Percentiles rank a stretch among this genome's conserved stretches.
phyloP scores from a whole-genome alignment of 2,329 filamentous ascomycete species.

The Penicillium sp. region DNA sequence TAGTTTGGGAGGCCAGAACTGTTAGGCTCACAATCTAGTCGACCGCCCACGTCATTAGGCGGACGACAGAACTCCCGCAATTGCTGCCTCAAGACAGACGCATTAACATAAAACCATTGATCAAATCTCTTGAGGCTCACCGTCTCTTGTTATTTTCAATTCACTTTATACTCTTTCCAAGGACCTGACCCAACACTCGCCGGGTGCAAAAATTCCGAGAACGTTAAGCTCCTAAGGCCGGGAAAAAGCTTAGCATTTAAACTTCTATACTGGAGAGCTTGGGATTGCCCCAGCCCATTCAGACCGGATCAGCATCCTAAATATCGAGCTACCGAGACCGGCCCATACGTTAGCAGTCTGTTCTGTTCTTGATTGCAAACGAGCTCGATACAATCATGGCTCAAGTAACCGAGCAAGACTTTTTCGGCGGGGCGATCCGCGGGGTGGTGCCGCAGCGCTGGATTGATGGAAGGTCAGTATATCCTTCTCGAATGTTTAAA shows the following conservation, averaged over 20 bases:
- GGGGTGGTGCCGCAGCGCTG: conserved; percentile 36
- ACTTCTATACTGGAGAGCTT: conserved; percentile 8
- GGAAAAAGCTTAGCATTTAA: conserved; percentile 2
- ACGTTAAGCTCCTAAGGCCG: background rate
- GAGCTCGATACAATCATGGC: conserved; percentile 20
- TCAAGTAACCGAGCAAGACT: conserved; percentile 28
- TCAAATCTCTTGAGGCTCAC: background rate
- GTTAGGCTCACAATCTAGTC: background rate
- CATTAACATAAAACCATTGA: conserved; percentile 4
- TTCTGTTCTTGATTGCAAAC: background rate
- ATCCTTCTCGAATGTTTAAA: background rate
- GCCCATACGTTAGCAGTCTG: background rate
- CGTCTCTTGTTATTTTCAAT: background rate
- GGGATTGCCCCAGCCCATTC: background rate
- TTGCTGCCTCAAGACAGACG: conserved; percentile 20
- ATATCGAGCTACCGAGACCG: background rate
- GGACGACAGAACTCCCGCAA: conserved; percentile 22
- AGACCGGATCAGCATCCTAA: background rate
- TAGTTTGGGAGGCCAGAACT: background rate
- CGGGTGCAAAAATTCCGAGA: background rate
- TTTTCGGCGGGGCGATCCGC: conserved; percentile 40
- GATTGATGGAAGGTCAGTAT: conserved; percentile 40
- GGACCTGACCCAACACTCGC: background rate
- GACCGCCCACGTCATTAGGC: conserved; percentile 31
- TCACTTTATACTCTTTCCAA: background rate